Percentiles rank a stretch among this genome's conserved stretches.
phyloP scores from a whole-genome alignment of 2,329 filamentous ascomycete species.

The Gliomastix tumulicola region DNA sequence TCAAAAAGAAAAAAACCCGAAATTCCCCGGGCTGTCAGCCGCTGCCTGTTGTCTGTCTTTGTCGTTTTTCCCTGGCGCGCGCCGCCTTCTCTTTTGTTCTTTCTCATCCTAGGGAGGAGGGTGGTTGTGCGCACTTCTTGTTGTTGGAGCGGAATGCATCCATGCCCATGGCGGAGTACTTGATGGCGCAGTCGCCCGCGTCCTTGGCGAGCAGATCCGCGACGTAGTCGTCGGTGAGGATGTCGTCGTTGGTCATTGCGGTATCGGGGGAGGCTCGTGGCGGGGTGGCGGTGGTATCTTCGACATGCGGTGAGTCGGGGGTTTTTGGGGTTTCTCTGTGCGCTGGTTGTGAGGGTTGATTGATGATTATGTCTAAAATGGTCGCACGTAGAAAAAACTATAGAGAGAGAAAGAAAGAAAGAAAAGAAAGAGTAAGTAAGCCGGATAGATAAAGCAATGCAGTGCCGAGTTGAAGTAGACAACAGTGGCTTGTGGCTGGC shows the following conservation, averaged over 20 bases:
- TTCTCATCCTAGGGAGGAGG: neutral
- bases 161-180: conserved; percentile 68
- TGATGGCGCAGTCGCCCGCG: conserved; percentile 64
- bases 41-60: neutral
- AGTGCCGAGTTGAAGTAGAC: too few relatives aligned
- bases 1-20: neutral
- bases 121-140: conserved; percentile 40
- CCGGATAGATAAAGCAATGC: too few relatives aligned
- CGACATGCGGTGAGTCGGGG: too few relatives aligned
- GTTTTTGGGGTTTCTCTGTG: neutral
- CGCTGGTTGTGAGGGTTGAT: too few relatives aligned
- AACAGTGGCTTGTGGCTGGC: too few relatives aligned
- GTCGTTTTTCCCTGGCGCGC: too few relatives aligned
- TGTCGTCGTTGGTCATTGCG: conserved; percentile 36
- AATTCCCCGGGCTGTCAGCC: neutral
- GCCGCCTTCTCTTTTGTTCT: neutral
- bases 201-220: conserved; percentile 74
- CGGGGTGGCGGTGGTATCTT: too few relatives aligned
- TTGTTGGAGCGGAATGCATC: conserved; percentile 47
- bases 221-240: conserved; percentile 70
- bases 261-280: too few relatives aligned
- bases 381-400: too few relatives aligned
- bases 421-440: too few relatives aligned
- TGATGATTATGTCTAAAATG: too few relatives aligned
- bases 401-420: too few relatives aligned